Evolutionary conservation across 768 basidiomycete species (phyloP).

Genomic region (Boletus rufocinnamomeus): DNA sequence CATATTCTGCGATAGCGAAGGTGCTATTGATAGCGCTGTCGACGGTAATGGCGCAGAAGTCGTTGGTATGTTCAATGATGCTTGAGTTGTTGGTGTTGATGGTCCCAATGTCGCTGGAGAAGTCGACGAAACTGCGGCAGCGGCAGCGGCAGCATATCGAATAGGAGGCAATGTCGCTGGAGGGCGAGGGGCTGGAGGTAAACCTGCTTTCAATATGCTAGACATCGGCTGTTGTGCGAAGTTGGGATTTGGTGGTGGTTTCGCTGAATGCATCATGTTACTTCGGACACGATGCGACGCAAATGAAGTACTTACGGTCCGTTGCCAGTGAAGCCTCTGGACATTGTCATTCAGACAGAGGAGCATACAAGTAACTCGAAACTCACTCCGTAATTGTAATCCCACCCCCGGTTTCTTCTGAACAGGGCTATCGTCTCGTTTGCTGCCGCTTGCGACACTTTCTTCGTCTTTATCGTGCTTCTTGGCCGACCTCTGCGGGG

Average conservation of each 20-base stretch:
- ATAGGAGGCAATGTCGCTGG: slow-evolving; percentile 71
- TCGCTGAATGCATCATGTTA: slow-evolving; percentile 33
- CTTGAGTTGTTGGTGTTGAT: slow-evolving; percentile 37
- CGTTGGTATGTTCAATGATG: slow-evolving; percentile 36
- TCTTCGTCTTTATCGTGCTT: slow-evolving; percentile 76
- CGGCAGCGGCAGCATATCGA: slow-evolving; percentile 91
- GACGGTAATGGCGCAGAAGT: slow-evolving; percentile 42
- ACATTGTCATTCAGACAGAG: slow-evolving; percentile 16
- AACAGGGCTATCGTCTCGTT: slow-evolving; percentile 76
- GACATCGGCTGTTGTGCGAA: slow-evolving; percentile 79
- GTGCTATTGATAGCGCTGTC: slow-evolving; percentile 40
- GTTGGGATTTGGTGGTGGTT: slow-evolving; percentile 79
- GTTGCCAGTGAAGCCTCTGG: slow-evolving; percentile 64
- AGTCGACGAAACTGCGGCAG: slow-evolving; percentile 39
- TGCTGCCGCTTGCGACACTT: slow-evolving; percentile 64
- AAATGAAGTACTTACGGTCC: slow-evolving; percentile 50
- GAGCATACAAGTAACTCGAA: slow-evolving; percentile 6
- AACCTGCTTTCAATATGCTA: slow-evolving; percentile 71
- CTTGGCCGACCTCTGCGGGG: slow-evolving; percentile 69
- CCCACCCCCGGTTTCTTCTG: slow-evolving; percentile 72
- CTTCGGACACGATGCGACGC: neutral
- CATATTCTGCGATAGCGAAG: slow-evolving; percentile 36
- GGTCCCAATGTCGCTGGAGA: slow-evolving; percentile 26
- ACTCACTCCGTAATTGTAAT: slow-evolving; percentile 72
- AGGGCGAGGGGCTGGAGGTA: slow-evolving; percentile 57